These are phyloP conservation scores for Nematocida sp. DNA, from an alignment of 371 early-diverging fungal genomes.

Conservation along the genomic window DNA sequence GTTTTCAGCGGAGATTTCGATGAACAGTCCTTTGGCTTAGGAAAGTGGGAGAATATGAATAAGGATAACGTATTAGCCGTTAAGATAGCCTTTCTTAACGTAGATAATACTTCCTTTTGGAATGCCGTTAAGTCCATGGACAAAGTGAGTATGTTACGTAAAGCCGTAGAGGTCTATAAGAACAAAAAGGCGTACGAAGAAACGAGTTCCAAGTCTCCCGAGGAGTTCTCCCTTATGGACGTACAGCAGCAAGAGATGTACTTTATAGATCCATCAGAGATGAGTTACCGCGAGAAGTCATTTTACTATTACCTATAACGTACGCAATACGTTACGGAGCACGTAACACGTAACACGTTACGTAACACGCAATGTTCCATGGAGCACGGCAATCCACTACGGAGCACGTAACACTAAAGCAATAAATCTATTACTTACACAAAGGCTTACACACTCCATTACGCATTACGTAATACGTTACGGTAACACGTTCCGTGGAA, in stretches of 20 bases:
- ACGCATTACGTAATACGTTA: too few relatives aligned
- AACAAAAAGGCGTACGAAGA: conserved; percentile 67
- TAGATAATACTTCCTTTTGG: conserved; percentile 67
- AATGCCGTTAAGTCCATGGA: conserved; percentile 69
- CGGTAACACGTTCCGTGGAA: too few relatives aligned
- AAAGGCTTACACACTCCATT: too few relatives aligned
- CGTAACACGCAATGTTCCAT: too few relatives aligned
- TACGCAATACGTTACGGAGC: background rate
- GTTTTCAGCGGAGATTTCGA: conserved; percentile 70
- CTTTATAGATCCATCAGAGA: conserved; percentile 48
- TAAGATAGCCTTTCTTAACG: conserved; percentile 70
- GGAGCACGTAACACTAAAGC: too few relatives aligned
- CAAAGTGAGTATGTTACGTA: conserved; percentile 69
- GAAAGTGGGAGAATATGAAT: conserved; percentile 70
- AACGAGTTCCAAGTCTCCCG: background rate
- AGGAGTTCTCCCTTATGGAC: conserved; percentile 19
- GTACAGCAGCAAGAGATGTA: conserved; percentile 56
- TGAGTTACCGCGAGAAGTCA: conserved; percentile 47
- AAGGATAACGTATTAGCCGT: conserved; percentile 72
- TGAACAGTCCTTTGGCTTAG: conserved; percentile 68
- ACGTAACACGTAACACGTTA: too few relatives aligned
- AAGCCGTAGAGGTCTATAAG: conserved; percentile 71
- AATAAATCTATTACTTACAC: too few relatives aligned
- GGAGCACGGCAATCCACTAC: too few relatives aligned
- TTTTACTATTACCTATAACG: conserved; percentile 52